Evolutionary conservation across 306 rosid genomes (phyloP), one percentile per base, ranked within the genome.

Genomic region (Chamaecrista fasciculata): DNA sequence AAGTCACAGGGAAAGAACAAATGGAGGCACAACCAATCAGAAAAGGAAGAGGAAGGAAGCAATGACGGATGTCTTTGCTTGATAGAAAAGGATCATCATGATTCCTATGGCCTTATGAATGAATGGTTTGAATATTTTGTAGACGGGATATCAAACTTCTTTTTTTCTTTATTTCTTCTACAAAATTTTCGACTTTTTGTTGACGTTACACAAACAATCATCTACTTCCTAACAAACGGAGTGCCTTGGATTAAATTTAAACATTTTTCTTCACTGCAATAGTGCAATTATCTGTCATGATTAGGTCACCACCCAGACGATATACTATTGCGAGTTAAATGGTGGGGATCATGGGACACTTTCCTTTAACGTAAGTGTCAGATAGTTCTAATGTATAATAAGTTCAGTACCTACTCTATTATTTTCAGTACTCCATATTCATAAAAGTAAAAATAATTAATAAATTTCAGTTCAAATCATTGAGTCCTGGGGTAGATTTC

Each of bases 21-120:
- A 62, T 53, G 42, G 92, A 88, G 46, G 83, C 89, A 72, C 97
- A 82, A 60, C 85, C 88, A 15, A 57, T 81, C 79, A 88, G 86
- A 84, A 90, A 86, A 76, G 92, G 98, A 66, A 85, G 97, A 76
- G 95, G 97, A 63, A 80, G 97, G 77, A 90, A 94, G 73, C 95
- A 90, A 81, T 86, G 76, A 76, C 70, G 62, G 56, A 15, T 58
- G 62, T 71, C 62, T 67, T 60, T 65, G 59, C 56, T 62, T 72
- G 4, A 3, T 8, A 67, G 33, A 34, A 66, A 53, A 71, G 48
- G 68, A 51, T 34, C 55, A 25, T 51, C 50, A 58, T 76, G 60
- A 53, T 69, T 71, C 59, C 29, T 60, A 29, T 72, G 81, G 71
- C 52, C 24, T 67, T 53, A 57, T 3, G 19, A 34, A 60, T 26